phyloP scores from a whole-genome alignment of 1,284 basidiomycete genomes.

The Moesziomyces aphidis region DNA sequence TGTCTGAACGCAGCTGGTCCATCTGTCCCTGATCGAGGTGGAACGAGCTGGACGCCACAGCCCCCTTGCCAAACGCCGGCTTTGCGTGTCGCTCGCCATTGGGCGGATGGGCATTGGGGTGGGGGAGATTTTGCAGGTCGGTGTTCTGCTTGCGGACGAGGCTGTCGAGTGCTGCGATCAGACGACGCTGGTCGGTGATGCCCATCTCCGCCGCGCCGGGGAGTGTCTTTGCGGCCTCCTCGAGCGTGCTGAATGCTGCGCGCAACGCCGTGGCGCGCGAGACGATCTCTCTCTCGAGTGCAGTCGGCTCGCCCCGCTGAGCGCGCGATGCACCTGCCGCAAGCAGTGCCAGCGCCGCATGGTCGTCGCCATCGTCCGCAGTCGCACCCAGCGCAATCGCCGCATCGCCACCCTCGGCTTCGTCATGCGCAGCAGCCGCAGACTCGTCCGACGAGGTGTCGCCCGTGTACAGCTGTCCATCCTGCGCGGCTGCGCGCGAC shows the following conservation, averaged over 20 bases:
- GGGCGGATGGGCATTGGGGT: not conserved
- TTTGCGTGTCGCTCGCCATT: not conserved
- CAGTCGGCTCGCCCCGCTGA: conserved; percentile 6
- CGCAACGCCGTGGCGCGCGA: conserved; percentile 13
- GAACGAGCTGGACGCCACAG: conserved; percentile 17
- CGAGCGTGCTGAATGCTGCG: conserved; percentile 11
- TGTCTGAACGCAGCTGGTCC: conserved; percentile 21
- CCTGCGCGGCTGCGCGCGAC: conserved; percentile 5
- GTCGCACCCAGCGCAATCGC: conserved; percentile 36
- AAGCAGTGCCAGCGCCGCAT: conserved; percentile 37
- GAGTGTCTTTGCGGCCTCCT: conserved; percentile 18
- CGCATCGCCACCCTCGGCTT: conserved; percentile 7
- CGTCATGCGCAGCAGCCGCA: conserved; percentile 1
- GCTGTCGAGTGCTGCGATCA: conserved; percentile 13
- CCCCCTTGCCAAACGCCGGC: conserved; percentile 18
- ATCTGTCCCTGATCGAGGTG: conserved; percentile 30
- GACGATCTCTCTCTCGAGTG: conserved; percentile 32
- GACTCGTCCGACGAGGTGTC: not conserved
- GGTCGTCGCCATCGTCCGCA: conserved; percentile 38
- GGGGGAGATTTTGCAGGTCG: conserved; percentile 1
- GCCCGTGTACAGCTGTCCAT: conserved; percentile 20
- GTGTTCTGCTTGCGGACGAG: conserved; percentile 10
- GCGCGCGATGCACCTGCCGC: conserved; percentile 3
- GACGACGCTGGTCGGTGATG: conserved; percentile 14
- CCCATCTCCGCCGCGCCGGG: conserved; percentile 31